These are phyloP conservation scores for Collybia mongolica DNA, from an alignment of 768 basidiomycete species.

Conservation along the genomic window DNA sequence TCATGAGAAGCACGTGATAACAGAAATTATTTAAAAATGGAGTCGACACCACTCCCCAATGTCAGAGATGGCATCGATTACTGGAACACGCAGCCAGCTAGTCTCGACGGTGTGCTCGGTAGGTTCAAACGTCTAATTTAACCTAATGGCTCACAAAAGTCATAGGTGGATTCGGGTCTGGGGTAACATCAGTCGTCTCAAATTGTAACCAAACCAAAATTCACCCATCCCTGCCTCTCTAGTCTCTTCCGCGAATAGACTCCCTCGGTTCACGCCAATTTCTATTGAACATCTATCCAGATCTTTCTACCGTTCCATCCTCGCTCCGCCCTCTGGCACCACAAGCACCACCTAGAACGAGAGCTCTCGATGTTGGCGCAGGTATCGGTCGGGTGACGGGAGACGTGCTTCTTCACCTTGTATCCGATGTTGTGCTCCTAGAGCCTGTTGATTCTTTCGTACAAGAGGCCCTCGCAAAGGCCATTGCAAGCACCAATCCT, in stretches of 20 bases:
- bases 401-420: slow-evolving; percentile 85
- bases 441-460: slow-evolving; percentile 87
- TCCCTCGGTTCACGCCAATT: slow-evolving; percentile 88
- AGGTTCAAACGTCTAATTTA: slow-evolving; percentile 10
- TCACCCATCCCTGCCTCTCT: slow-evolving; percentile 11
- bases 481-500: slow-evolving; percentile 27
- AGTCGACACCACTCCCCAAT: slow-evolving; percentile 43
- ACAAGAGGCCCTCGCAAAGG: slow-evolving; percentile 57
- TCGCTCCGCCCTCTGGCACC: slow-evolving; percentile 54
- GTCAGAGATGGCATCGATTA: slow-evolving; percentile 80
- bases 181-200: slow-evolving; percentile 38
- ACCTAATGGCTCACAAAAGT: not conserved
- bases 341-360: slow-evolving; percentile 33
- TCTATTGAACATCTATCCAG: slow-evolving; percentile 77
- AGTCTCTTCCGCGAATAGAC: slow-evolving; percentile 91
- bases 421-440: slow-evolving; percentile 83
- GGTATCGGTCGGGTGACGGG: slow-evolving; percentile 92
- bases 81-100: slow-evolving; percentile 83
- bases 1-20: not conserved
- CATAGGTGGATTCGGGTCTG: slow-evolving; percentile 41
- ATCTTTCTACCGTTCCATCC: slow-evolving; percentile 75
- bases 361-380: slow-evolving; percentile 91
- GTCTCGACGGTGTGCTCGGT: slow-evolving; percentile 86
- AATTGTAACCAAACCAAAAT: slow-evolving; percentile 6
- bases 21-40: not conserved